Conservation (phyloP, 2,329 filamentous ascomycete genomes). For the Cladosporium velox region DNA sequence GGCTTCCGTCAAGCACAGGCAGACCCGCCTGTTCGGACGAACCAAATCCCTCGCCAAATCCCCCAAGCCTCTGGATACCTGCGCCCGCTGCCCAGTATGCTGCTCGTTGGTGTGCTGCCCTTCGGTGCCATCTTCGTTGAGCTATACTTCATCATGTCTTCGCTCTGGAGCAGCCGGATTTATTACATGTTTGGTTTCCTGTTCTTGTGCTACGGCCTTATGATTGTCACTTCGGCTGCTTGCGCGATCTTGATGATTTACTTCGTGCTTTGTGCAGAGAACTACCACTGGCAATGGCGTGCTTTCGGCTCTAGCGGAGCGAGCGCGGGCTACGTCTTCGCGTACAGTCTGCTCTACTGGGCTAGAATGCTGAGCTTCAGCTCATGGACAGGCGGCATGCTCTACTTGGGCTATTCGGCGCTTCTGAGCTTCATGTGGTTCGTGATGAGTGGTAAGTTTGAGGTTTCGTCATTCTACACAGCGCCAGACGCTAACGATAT, state of each 20-base stretch:
- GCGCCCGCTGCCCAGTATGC: slow-evolving; percentile 82
- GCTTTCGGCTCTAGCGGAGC: slow-evolving; percentile 90
- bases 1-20: slow-evolving; percentile 74
- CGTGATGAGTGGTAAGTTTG: slow-evolving; percentile 80
- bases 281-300: slow-evolving; percentile 99
- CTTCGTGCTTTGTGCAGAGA: slow-evolving; percentile 91
- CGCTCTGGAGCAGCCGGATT: slow-evolving; percentile 96
- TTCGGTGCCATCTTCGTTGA: slow-evolving; percentile 98
- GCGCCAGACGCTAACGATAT: background rate
- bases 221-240: slow-evolving; percentile 92
- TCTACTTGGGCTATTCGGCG: slow-evolving; percentile 91
- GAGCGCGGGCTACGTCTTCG: slow-evolving; percentile 87
- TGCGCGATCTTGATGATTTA: slow-evolving; percentile 95
- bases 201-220: slow-evolving; percentile 94
- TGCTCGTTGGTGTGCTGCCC: slow-evolving; percentile 87
- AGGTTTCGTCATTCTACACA: slow-evolving; percentile 41
- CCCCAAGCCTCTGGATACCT: slow-evolving; percentile 82
- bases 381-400: slow-evolving; percentile 79
- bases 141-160: slow-evolving; percentile 99
- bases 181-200: slow-evolving; percentile 99
- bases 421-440: slow-evolving; percentile 90
- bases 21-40: slow-evolving; percentile 83
- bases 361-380: slow-evolving; percentile 82
- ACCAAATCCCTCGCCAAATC: slow-evolving; percentile 97
- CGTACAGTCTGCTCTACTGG: slow-evolving; percentile 90